Percentiles rank a stretch among this genome's conserved stretches.
Evolutionary conservation across 2,329 filamentous ascomycete species (phyloP).

Genomic region (Paracamarosporium sp.): DNA sequence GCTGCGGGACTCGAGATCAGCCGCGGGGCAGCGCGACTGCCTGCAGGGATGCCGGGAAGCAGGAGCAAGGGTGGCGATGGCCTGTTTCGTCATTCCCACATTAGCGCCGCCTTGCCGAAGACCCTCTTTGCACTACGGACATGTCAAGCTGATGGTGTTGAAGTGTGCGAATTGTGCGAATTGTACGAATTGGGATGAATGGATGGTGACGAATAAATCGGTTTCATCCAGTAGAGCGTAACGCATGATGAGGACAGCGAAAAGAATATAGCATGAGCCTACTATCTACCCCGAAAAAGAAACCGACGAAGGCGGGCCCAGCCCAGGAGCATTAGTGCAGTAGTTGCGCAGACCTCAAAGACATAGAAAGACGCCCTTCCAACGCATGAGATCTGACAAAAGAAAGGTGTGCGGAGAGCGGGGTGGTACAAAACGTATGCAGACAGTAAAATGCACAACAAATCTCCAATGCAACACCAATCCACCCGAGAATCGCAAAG

Average conservation of each 20-base stretch:
- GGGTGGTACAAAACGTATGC: not conserved
- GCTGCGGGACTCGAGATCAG: not conserved
- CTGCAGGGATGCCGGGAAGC: not conserved
- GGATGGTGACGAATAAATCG: not conserved
- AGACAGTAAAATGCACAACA: not conserved
- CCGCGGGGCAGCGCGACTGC: not conserved
- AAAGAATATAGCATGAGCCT: constrained; percentile 1
- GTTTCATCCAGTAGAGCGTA: not conserved
- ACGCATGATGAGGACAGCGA: not conserved
- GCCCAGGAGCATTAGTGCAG: constrained; percentile 5
- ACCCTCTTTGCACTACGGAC: not conserved
- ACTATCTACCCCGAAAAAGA: not conserved
- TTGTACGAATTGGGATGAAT: not conserved
- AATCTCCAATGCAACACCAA: constrained; percentile 1
- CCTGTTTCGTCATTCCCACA: not conserved
- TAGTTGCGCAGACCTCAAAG: constrained; percentile 2
- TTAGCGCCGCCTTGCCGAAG: not conserved
- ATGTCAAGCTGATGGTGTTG: too few species aligned
- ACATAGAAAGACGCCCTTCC: not conserved
- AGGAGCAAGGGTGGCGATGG: not conserved
- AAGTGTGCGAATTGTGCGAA: too few species aligned
- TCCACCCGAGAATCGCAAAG: constrained; percentile 19
- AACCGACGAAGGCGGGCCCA: not conserved
- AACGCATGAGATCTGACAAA: constrained; percentile 10
- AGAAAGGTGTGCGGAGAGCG: constrained; percentile 5